Evolutionary conservation across 2,329 filamentous ascomycete species (phyloP).

Genomic region (Talaromyces sp.): DNA sequence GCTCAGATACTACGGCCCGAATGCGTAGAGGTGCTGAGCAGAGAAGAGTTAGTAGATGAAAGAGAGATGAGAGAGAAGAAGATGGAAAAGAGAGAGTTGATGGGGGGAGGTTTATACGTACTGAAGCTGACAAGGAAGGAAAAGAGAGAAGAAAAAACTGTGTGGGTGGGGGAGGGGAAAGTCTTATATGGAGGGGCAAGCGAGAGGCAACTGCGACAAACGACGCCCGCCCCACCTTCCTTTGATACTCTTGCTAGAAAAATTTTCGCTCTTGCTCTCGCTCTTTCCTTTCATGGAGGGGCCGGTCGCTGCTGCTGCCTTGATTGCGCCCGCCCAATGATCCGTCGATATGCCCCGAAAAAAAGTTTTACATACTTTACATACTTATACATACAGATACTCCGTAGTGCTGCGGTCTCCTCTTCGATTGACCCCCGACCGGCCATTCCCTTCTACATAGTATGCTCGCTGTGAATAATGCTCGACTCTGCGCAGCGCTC

Average conservation of each 20-base stretch:
- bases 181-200: constrained; percentile 49
- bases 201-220: constrained; percentile 36
- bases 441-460: not conserved
- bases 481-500: not conserved
- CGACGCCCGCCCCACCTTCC: constrained; percentile 24
- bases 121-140: constrained; percentile 45
- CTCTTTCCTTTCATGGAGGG: constrained; percentile 20
- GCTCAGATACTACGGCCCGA: constrained; percentile 51
- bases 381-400: no score
- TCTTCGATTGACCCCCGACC: not conserved
- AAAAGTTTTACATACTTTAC: not conserved
- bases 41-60: constrained; percentile 24
- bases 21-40: constrained; percentile 51
- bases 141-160: constrained; percentile 33
- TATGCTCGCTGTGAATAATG: not conserved
- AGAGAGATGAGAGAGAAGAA: constrained; percentile 22
- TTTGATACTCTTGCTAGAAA: constrained; percentile 10
- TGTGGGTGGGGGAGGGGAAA: constrained; percentile 45
- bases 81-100: constrained; percentile 20
- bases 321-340: not conserved
- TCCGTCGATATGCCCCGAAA: not conserved
- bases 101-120: constrained; percentile 40
- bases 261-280: constrained; percentile 17
- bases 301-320: not conserved
- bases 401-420: not conserved